Base-by-base conservation (phyloP, 2,329 filamentous ascomycete genomes). In the Apiospora saccharicola region DNA sequence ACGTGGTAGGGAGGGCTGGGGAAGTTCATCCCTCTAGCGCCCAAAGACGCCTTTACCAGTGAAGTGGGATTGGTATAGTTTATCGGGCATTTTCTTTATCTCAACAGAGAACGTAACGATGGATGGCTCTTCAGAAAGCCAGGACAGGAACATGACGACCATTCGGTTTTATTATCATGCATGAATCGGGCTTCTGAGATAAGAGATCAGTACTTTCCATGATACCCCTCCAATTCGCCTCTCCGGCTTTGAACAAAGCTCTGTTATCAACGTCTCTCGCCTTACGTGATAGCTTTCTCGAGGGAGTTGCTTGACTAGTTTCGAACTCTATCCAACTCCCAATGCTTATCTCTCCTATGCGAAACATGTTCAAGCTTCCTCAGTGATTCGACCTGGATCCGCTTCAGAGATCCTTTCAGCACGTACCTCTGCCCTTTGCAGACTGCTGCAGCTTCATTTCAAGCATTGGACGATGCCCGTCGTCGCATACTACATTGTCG, bases 21-120 rank as follows among this genome's bases (percentile, higher is more conserved):
- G 53, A 37, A 34, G 53, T 10, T 61, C 53, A 22, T 22, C 53
- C 26, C 26, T 61, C 30, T 61, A 61, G 53, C 53, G 53, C 53
- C 53, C n/a, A n/a, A n/a, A n/a, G n/a, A n/a, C n/a, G n/a, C n/a
- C n/a, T n/a, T 24, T 53, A 24, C 14, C 26, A 34, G 53, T 34
- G 22, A 13, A 13, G 30, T 64, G 30, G 57, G 57, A 41, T 64
- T n/a, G 8, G 19, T 24, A 64, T 64, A 64, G 57, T 41, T 64
- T 41, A 64, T 64, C 57, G 57, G 30, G 19, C 34, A 41, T 24
- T 41, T 64, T n/a, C 57, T 34, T 64, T 64, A 64, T 64, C 57
- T n/a, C 34, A 14, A 37, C 12, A 22, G 10, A 41, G 37, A 41
- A 41, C 37, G 37, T 41, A 10, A 8, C 6, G 1, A 37, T 5